Percentiles rank a stretch among this genome's conserved stretches.
Conservation (phyloP, 352 stramenopile genomes). For the Pythium rhizo-oryzae region DNA sequence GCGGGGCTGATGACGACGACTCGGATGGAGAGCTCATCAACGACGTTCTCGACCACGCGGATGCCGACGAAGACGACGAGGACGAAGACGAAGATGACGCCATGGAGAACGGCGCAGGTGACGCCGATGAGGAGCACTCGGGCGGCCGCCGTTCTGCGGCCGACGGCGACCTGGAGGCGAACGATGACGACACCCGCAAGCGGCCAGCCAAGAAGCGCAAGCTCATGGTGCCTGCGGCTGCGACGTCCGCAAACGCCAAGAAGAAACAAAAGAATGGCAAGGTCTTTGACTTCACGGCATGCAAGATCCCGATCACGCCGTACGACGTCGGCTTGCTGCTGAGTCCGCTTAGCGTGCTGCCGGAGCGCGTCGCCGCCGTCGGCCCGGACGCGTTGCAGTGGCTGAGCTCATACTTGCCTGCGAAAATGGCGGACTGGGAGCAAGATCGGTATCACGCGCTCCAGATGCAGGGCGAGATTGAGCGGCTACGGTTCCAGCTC, state of each 20-base stretch:
- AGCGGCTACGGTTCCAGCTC: slow-evolving; percentile 73
- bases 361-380: slow-evolving; percentile 69
- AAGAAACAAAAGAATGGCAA: slow-evolving; percentile 55
- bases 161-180: slow-evolving; percentile 5
- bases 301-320: slow-evolving; percentile 61
- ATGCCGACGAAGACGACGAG: slow-evolving; percentile 35
- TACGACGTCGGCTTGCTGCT: slow-evolving; percentile 68
- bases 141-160: slow-evolving; percentile 11
- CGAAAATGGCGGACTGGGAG: slow-evolving; percentile 79
- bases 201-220: slow-evolving; percentile 54
- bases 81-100: slow-evolving; percentile 38
- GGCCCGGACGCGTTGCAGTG: slow-evolving; percentile 68
- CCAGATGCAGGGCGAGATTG: slow-evolving; percentile 83
- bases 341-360: slow-evolving; percentile 71
- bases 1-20: slow-evolving; percentile 19
- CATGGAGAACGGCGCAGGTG: slow-evolving; percentile 35
- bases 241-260: slow-evolving; percentile 15
- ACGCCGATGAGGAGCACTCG: slow-evolving; percentile 28
- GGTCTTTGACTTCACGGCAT: slow-evolving; percentile 73
- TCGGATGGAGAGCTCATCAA: slow-evolving; percentile 30
- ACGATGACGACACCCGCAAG: slow-evolving; percentile 27
- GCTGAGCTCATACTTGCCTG: slow-evolving; percentile 68
- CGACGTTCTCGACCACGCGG: slow-evolving; percentile 26
- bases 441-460: slow-evolving; percentile 69
- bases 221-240: slow-evolving; percentile 37